Evolutionary conservation across 306 rosid species (phyloP).

Genomic region (Bauhinia variegata): DNA sequence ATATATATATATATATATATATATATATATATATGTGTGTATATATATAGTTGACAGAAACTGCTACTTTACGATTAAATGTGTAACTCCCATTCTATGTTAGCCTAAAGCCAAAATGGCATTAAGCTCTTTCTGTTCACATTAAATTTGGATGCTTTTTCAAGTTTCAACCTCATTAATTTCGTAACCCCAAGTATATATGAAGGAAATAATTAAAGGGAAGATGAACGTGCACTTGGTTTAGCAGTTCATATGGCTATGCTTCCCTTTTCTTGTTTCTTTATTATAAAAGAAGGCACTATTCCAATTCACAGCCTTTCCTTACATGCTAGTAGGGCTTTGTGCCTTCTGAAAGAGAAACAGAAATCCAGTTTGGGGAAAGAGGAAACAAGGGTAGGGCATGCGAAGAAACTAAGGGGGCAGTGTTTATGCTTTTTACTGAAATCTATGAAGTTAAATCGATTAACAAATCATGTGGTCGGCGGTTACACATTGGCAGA

Average conservation of each 20-base stretch:
- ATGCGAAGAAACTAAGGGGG: conserved; percentile 43
- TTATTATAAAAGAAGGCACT: not conserved
- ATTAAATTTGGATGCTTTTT: conserved; percentile 26
- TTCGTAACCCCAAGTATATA: not conserved
- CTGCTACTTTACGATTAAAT: not conserved
- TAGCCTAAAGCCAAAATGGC: conserved; percentile 23
- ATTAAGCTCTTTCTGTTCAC: conserved; percentile 14
- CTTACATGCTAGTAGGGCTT: conserved; percentile 2
- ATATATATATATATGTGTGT: not conserved
- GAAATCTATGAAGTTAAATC: conserved; percentile 52
- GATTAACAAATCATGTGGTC: conserved; percentile 56
- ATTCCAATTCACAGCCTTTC: no score
- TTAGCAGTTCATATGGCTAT: no score
- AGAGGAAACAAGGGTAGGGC: conserved; percentile 36
- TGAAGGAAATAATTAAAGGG: not conserved
- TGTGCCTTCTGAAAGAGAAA: conserved; percentile 39
- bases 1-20: not conserved
- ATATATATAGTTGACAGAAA: conserved; percentile 21
- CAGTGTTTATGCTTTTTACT: conserved; percentile 55
- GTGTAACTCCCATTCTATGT: conserved; percentile 3
- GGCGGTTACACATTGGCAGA: conserved; percentile 63
- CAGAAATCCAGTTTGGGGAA: conserved; percentile 30
- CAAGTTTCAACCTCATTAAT: not conserved
- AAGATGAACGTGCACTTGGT: not conserved
- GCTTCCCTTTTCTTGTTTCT: not conserved